Evolutionary conservation across 352 stramenopile species (phyloP), one percentile per base, ranked within the genome.

Genomic region (Phytopythium helicoides): DNA sequence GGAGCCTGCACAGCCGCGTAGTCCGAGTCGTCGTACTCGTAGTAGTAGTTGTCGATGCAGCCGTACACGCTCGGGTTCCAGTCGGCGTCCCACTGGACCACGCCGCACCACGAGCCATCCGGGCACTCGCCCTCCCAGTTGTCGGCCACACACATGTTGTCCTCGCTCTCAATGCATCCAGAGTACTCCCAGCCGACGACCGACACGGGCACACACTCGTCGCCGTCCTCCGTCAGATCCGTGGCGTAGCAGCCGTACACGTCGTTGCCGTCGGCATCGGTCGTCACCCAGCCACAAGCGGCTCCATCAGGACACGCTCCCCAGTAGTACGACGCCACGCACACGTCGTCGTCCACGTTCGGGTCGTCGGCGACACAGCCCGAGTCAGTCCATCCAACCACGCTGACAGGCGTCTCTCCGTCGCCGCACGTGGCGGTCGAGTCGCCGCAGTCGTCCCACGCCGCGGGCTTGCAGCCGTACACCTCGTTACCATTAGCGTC

Each of bases 71-170:
- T 21, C 36, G 36, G 36, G 36, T 41, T 41, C 36, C 36, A 41
- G 36, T 19, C n/a, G 14, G 36, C 36, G 36, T 41, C 36, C 36
- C 36, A 41, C n/a, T 41, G 36, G 14, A 41, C 36, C 6, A 19
- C 14, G 36, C 14, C 12, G 36, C 36, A 41, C 14, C 36, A 21
- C 36, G 36, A 41, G n/a, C 36, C 36, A 7, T 48, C 52, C 9
- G 61, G 61, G 25, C 53, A 70, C 25, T 52, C 50, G 46, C 58
- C 62, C 15, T 48, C 53, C 23, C 26, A 42, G 26, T 53, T 45
- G 34, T 54, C 28, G 18, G 26, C 49, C 10, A 52, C 56, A 28
- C 60, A 68, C 36, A 41, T 41, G 36, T 41, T 19, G 4, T 41
- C 36, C n/a, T 41, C 36, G 36, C 36, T 41, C 6, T 41, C 36